A percentile compares a stretch with the other conserved stretches of the same genome.
Evolutionary conservation across 1,284 basidiomycete genomes (phyloP).

Genomic region (Sporisorium exsertum): DNA sequence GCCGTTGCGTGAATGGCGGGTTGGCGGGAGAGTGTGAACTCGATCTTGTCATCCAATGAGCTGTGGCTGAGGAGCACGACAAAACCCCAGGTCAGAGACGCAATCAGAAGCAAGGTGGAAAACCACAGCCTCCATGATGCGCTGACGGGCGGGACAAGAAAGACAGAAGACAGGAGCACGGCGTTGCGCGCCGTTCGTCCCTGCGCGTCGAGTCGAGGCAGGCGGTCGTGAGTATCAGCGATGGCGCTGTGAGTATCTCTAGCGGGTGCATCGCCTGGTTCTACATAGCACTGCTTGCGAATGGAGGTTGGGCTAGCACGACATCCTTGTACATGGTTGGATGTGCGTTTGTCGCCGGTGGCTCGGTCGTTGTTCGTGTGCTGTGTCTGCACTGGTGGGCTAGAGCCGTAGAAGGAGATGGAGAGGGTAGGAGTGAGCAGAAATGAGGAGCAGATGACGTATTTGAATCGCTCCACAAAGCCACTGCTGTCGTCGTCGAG

Average conservation of each 20-base stretch:
- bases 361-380: background rate
- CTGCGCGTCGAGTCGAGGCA: slow-evolving; percentile 29
- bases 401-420: slow-evolving; percentile 64
- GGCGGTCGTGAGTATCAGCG: background rate
- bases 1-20: background rate
- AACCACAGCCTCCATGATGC: slow-evolving; percentile 33
- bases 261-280: slow-evolving; percentile 22
- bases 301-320: slow-evolving; percentile 8
- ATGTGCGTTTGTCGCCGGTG: background rate
- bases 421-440: slow-evolving; percentile 64
- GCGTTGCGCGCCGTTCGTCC: slow-evolving; percentile 33
- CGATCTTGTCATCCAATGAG: slow-evolving; percentile 29
- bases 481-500: slow-evolving; percentile 1
- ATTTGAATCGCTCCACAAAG: slow-evolving; percentile 66
- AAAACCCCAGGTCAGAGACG: slow-evolving; percentile 28
- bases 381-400: slow-evolving; percentile 13
- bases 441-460: slow-evolving; percentile 64
- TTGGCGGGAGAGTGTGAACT: slow-evolving; percentile 30
- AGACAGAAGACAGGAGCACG: slow-evolving; percentile 19
- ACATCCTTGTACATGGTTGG: background rate
- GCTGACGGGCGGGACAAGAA: slow-evolving; percentile 35
- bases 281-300: slow-evolving; percentile 14
- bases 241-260: background rate
- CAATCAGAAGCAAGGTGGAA: slow-evolving; percentile 22
- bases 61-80: slow-evolving; percentile 31